Base-by-base conservation (phyloP, 2,329 filamentous ascomycete species). In the Dothiorella sarmentorum region DNA sequence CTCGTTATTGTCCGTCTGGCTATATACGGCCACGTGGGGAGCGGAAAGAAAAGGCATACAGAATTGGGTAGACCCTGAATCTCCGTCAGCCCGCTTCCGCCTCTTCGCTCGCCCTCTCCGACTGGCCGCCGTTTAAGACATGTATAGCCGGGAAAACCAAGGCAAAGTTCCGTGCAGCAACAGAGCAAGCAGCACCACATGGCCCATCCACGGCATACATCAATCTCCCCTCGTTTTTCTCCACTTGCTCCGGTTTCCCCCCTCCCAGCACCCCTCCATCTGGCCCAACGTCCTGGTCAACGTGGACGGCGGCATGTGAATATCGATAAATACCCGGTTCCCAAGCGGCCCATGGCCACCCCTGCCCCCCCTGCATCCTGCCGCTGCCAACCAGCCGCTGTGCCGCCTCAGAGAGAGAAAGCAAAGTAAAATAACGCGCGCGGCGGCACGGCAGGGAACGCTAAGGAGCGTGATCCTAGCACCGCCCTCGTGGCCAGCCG, bases 301-400 rank as follows among this genome's bases (percentile, higher is more conserved):
- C 5, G 37, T 11, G 37, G n/a, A 40, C 3, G n/a, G 4, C 18
- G 17, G 11, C 40, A 43, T 43, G 40, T 43, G 40, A 43, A 43
- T 17, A 24, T 43, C 40, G 40, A 26, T n/a, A 43, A 24, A 26
- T 13, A 11, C 40, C n/a, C 40, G n/a, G n/a, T n/a, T 26, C 10
- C 40, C 42, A 11, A 13, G 6, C 29, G 7, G 10, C 15, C 29
- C 10, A 13, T 13, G 3, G 10, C 29, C 31, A 52, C 22, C 47
- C 47, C 47, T 52, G 47, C 7, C 20, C 47, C n/a, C 40, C 31
- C 31, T 52, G 47, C 47, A 38, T 35, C 47, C 29, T 51, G 29
- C 45, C 31, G 47, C 40, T 38, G 35, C 40, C 40, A 20, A 20
- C n/a, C n/a, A 3, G 11, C 40, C 40, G 18, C 40, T 20, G 40